phyloP scores from a whole-genome alignment of 83 land plant species.

The Picea abies region DNA sequence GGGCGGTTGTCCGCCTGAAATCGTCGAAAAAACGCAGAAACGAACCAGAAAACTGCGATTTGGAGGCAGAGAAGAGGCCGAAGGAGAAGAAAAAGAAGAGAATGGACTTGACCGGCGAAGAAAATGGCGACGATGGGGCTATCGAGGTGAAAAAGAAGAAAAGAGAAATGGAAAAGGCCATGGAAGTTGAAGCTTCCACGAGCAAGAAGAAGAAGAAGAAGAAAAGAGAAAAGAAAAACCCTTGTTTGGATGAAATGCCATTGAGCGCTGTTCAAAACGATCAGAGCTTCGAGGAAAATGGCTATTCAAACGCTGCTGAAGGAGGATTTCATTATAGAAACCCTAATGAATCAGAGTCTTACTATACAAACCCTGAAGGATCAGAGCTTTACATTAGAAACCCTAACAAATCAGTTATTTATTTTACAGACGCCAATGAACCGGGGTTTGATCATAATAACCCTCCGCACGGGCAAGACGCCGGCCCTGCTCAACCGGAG shows the following conservation, averaged over 20 bases:
- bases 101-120: conserved; percentile 35
- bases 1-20: too few relatives aligned
- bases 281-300: background rate
- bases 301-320: background rate
- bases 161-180: background rate
- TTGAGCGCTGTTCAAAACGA: too few relatives aligned
- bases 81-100: conserved; percentile 61
- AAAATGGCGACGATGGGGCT: background rate
- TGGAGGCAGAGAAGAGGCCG: background rate
- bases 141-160: background rate
- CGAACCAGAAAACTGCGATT: too few relatives aligned
- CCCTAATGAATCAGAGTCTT: background rate
- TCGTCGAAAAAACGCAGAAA: too few relatives aligned
- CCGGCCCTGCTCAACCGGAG: conserved; percentile 26
- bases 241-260: background rate
- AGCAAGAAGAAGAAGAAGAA: background rate
- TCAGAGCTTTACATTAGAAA: background rate
- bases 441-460: background rate
- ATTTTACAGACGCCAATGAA: background rate
- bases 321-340: background rate
- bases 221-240: background rate
- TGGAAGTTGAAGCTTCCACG: background rate
- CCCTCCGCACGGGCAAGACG: background rate
- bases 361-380: background rate
- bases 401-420: background rate